Conservation (phyloP, 257 asterid species). For the Rubia yunnanensis region DNA sequence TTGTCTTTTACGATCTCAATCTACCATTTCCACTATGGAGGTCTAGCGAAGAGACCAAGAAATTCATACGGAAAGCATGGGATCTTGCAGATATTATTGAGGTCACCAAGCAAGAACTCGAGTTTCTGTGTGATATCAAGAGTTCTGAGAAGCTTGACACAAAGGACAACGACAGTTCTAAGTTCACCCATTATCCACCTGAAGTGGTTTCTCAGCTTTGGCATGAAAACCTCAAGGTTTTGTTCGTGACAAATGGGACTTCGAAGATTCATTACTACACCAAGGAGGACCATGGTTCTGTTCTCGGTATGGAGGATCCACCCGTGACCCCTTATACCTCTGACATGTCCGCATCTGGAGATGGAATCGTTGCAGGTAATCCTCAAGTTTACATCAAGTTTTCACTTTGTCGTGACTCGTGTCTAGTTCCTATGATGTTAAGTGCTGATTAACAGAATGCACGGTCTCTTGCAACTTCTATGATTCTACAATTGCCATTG, state of each 20-base stretch:
- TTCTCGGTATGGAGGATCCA: conserved; percentile 86
- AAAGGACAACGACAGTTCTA: conserved; percentile 51
- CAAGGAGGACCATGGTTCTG: conserved; percentile 61
- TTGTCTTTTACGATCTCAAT: conserved; percentile 74
- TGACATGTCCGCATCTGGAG: conserved; percentile 92
- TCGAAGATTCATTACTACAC: conserved; percentile 93
- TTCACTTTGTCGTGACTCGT: neutral
- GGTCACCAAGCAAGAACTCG: conserved; percentile 91
- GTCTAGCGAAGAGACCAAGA: conserved; percentile 61
- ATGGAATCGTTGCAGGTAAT: conserved; percentile 89
- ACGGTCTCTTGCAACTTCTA: neutral
- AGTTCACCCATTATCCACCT: conserved; percentile 69
- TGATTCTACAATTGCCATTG: neutral
- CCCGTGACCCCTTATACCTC: conserved; percentile 82
- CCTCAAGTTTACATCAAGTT: conserved; percentile 10
- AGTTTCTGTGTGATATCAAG: conserved; percentile 71
- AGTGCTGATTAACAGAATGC: neutral
- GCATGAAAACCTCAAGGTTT: conserved; percentile 77
- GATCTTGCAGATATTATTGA: conserved; percentile 68
- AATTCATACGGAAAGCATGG: conserved; percentile 58
- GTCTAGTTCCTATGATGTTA: neutral
- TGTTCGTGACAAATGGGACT: conserved; percentile 92
- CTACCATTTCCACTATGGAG: conserved; percentile 86
- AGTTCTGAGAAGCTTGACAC: conserved; percentile 63
- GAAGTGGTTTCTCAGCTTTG: conserved; percentile 71